Evolutionary conservation across 495 filamentous ascomycete genomes (phyloP).

Genomic region (Aspergillus bertholletiae): DNA sequence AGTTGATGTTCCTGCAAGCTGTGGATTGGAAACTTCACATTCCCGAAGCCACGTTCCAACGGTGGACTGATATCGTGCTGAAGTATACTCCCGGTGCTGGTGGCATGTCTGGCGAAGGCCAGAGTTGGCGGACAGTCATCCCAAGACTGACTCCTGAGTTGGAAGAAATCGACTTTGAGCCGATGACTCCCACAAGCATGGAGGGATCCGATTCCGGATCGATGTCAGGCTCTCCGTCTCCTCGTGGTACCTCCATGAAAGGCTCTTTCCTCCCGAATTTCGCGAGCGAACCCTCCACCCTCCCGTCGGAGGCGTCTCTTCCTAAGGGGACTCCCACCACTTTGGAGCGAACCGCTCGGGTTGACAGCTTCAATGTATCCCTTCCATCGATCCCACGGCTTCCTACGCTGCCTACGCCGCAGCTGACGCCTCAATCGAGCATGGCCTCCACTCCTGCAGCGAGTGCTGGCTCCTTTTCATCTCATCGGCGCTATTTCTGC

Average conservation of each 20-base stretch:
- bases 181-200: conserved; percentile 28
- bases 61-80: conserved; percentile 87
- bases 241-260: conserved; percentile 24
- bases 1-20: conserved; percentile 85
- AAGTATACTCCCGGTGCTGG: conserved; percentile 67
- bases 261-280: conserved; percentile 3
- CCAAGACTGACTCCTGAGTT: conserved; percentile 71
- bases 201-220: conserved; percentile 28
- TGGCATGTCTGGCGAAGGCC: conserved; percentile 30
- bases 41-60: conserved; percentile 79
- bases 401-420: conserved; percentile 72
- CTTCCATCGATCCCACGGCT: conserved; percentile 54
- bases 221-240: conserved; percentile 32
- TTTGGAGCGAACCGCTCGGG: conserved; percentile 53
- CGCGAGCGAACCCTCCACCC: conserved; percentile 14
- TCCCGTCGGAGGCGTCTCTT: conserved; percentile 34
- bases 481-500: conserved; percentile 66
- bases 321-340: conserved; percentile 46
- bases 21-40: conserved; percentile 96
- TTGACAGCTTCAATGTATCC: conserved; percentile 30
- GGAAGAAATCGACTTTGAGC: conserved; percentile 32
- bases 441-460: conserved; percentile 85
- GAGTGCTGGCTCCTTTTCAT: conserved; percentile 58
- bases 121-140: conserved; percentile 73
- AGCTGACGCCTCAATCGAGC: conserved; percentile 72